These are phyloP conservation scores for Apocynum venetum DNA, from an alignment of 257 asterid species.

Conservation along the genomic window DNA sequence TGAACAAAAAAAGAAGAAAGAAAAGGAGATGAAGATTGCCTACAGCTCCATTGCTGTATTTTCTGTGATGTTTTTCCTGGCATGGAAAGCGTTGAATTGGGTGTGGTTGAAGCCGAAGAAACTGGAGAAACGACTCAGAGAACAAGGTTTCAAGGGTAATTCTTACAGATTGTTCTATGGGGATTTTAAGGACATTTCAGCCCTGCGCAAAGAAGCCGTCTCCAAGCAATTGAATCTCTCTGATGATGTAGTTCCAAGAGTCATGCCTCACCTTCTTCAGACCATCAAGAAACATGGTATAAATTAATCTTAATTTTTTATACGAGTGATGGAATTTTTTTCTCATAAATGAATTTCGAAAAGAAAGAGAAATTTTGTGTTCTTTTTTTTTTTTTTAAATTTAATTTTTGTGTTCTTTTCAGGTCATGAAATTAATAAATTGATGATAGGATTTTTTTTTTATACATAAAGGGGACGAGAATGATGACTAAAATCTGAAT, in stretches of 20 bases:
- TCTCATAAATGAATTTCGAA: no score
- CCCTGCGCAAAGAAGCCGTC: conserved; percentile 19
- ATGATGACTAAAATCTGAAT: no score
- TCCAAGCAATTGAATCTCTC: conserved; percentile 33
- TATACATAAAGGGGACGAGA: no score
- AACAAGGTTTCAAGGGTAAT: conserved; percentile 36
- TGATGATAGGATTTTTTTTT: no score
- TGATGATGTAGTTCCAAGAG: conserved; percentile 34
- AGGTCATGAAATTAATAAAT: no score
- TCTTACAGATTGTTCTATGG: conserved; percentile 34
- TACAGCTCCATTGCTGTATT: neutral
- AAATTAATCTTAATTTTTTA: neutral
- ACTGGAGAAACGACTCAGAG: conserved; percentile 29
- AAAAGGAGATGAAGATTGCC: neutral
- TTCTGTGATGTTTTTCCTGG: neutral
- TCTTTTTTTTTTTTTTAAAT: no score
- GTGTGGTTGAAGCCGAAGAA: conserved; percentile 35
- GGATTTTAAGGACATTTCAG: conserved; percentile 26
- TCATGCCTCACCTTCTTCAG: conserved; percentile 17
- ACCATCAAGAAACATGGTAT: conserved; percentile 35
- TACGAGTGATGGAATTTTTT: no score
- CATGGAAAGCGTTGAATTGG: conserved; percentile 34
- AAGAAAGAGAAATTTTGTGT: no score
- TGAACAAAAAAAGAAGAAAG: neutral
- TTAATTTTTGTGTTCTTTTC: no score